Evolutionary conservation across 768 basidiomycete species (phyloP).

Genomic region (Pleurotus giganteus): DNA sequence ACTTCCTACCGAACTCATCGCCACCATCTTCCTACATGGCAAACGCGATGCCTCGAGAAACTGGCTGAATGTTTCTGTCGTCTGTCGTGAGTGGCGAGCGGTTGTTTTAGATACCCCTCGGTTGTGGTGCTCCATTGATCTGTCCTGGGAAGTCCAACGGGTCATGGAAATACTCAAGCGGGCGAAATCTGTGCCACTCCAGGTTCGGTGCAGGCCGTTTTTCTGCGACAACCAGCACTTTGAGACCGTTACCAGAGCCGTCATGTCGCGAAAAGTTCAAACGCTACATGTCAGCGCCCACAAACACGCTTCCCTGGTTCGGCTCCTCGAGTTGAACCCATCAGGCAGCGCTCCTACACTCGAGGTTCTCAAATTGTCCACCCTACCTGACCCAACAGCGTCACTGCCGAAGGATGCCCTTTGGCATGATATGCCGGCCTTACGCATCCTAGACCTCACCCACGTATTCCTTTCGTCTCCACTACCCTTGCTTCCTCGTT

Average conservation of each 20-base stretch:
- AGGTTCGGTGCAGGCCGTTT: neutral
- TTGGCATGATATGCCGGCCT: neutral
- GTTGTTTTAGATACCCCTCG: neutral
- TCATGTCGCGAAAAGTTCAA: slow-evolving; percentile 1
- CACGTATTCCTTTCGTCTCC: neutral
- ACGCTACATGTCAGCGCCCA: neutral
- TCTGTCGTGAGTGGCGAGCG: neutral
- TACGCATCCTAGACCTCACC: neutral
- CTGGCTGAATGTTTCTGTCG: slow-evolving; percentile 3
- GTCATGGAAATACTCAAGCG: neutral
- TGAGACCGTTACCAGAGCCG: neutral
- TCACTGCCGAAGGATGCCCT: too few species aligned
- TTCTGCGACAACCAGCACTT: neutral
- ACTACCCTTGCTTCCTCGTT: neutral
- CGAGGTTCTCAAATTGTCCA: neutral
- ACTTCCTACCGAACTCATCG: neutral
- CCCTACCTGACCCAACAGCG: neutral
- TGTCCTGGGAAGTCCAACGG: neutral
- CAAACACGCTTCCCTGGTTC: neutral
- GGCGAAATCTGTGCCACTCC: neutral
- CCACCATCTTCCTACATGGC: neutral
- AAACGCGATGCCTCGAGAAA: neutral
- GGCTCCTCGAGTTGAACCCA: neutral
- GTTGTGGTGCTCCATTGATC: neutral
- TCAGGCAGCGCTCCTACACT: neutral